A percentile compares a stretch with the other conserved stretches of the same genome.
phyloP scores from a whole-genome alignment of 1,284 basidiomycete genomes.

The Bjerkandera adusta region DNA sequence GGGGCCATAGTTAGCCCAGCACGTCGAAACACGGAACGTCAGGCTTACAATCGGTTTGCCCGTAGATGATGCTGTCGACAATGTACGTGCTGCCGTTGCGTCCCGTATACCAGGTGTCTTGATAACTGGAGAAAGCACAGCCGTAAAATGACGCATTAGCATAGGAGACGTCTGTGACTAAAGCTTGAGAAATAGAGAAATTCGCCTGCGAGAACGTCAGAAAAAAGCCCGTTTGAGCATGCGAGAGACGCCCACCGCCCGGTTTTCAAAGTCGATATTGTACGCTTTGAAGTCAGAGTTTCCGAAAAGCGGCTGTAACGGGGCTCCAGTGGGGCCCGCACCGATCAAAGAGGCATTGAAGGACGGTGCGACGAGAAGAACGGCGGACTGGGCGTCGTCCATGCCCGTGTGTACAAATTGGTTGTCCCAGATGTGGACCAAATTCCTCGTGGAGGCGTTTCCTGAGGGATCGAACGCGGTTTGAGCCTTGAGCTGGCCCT shows the following conservation, averaged over 20 bases:
- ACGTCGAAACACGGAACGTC: background rate
- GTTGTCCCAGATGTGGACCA: constrained; percentile 54
- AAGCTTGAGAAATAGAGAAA: constrained; percentile 55
- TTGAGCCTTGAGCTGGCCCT: constrained; percentile 50
- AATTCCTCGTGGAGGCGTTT: constrained; percentile 41
- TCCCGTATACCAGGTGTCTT: constrained; percentile 69
- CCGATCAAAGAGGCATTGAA: constrained; percentile 50
- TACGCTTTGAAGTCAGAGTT: constrained; percentile 61
- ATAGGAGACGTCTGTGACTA: constrained; percentile 58
- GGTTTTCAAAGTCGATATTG: constrained; percentile 67
- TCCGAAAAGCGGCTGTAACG: constrained; percentile 53
- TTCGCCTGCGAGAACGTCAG: constrained; percentile 41
- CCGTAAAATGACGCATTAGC: constrained; percentile 70
- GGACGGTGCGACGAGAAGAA: constrained; percentile 50
- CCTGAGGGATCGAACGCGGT: constrained; percentile 32
- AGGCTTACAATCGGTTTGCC: constrained; percentile 59
- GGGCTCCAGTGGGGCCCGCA: constrained; percentile 53
- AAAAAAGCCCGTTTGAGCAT: background rate
- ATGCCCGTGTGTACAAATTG: constrained; percentile 40
- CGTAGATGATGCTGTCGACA: constrained; percentile 59
- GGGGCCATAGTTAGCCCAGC: background rate
- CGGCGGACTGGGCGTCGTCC: constrained; percentile 54
- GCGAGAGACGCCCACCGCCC: constrained; percentile 40
- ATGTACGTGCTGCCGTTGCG: constrained; percentile 58
- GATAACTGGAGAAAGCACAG: constrained; percentile 59